These are phyloP conservation scores for Microdochium trichocladiopsis DNA, from an alignment of 2,329 filamentous ascomycete species.

Conservation along the genomic window DNA sequence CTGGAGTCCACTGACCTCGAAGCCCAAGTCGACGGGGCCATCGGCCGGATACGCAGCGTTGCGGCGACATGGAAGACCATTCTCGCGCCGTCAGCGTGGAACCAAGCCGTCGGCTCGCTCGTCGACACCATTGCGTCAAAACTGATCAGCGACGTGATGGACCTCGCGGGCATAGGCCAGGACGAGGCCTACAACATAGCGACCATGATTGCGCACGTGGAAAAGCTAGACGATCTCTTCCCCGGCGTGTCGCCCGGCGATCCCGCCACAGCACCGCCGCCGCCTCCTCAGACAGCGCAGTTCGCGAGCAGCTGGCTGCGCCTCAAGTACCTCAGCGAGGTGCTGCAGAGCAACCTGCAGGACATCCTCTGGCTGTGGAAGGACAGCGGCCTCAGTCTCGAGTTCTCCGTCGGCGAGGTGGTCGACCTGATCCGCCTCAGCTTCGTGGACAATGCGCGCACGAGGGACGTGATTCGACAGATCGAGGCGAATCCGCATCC, in stretches of 20 bases:
- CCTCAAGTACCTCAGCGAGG: conserved; percentile 56
- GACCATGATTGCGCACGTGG: conserved; percentile 48
- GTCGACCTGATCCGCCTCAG: conserved; percentile 55
- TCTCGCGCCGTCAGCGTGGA: conserved; percentile 53
- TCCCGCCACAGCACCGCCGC: conserved; percentile 33
- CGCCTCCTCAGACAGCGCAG: conserved; percentile 51
- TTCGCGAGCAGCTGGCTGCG: conserved; percentile 57
- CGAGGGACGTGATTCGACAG: conserved; percentile 50
- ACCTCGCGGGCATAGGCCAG: conserved; percentile 53
- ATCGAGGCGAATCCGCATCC: conserved; percentile 46
- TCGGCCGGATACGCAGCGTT: conserved; percentile 43
- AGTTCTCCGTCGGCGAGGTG: conserved; percentile 54
- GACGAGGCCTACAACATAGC: conserved; percentile 59
- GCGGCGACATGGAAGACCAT: conserved; percentile 51
- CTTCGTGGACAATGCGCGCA: conserved; percentile 56
- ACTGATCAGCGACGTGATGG: conserved; percentile 54
- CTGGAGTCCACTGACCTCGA: conserved; percentile 32
- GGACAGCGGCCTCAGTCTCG: conserved; percentile 58
- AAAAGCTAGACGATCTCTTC: conserved; percentile 54
- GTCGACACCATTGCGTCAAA: conserved; percentile 53
- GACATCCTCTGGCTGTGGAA: conserved; percentile 58
- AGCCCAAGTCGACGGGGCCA: conserved; percentile 41
- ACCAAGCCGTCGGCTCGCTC: conserved; percentile 54
- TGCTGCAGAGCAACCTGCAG: conserved; percentile 59
- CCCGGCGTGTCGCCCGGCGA: conserved; percentile 14